Base-by-base conservation (phyloP, 768 basidiomycete species). In the Hortiboletus campestris region DNA sequence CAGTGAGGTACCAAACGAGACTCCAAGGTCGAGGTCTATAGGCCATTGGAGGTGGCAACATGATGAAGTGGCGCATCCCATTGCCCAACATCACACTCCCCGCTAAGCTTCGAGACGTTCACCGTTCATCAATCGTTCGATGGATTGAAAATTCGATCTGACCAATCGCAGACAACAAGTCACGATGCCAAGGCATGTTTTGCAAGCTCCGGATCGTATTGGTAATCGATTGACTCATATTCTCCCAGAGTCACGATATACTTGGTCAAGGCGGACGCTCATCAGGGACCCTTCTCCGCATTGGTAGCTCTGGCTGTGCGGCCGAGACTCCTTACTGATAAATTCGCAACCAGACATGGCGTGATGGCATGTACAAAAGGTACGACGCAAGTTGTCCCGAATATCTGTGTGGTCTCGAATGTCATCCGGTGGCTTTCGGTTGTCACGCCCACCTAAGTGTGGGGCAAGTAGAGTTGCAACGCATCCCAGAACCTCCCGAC, bases 191-290 rank as follows among this genome's bases (percentile, higher is more conserved):
- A 19, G 34, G 41, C 44, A 46, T 29, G 25, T 34, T 43, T 12
- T n/a, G 38, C 45, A 39, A 46, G 46, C 40, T 49, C 31, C 62
- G 53, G 46, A 44, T 53, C 38, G 28, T 41, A n/a, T 39, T 25
- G 43, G 31, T 11, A 25, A 43, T 43, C 17, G 41, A 49, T 51
- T 38, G 32, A 31, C 34, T 10, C 48, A 29, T 25, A 25, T 38
- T 41, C 56, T 43, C 43, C 36, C 44, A 56, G 42, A 49, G 38
- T 14, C 32, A 34, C 20, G 25, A 25, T 25, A 25, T 25, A 25
- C 25, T 25, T 25, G 6, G 6, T 6, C 25, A 25, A 17, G 16
- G 28, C 32, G 47, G 45, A 29, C 40, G 38, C 35, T 35, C 42
- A 40, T 50, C 25, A 8, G 22, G 36, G 40, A 2, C 16, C 40